These are phyloP conservation scores for Cicer judaicum DNA, from an alignment of 306 rosid genomes.

Conservation along the genomic window DNA sequence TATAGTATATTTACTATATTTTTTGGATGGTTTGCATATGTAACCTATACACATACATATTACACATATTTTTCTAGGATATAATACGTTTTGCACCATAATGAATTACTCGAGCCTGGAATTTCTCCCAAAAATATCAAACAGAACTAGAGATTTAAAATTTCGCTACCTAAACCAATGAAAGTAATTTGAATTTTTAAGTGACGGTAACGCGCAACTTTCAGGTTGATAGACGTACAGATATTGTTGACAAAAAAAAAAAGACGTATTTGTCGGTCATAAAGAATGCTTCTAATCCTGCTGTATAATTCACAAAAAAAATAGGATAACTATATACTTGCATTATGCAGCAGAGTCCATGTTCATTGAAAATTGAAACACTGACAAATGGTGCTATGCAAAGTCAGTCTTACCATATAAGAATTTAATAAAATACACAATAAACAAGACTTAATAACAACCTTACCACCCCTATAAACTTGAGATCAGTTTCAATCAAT, in stretches of 20 bases:
- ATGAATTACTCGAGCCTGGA: no score
- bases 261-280: not conserved
- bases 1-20: no score
- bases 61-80: no score
- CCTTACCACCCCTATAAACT: slow-evolving; percentile 40
- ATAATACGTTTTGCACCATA: no score
- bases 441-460: slow-evolving; percentile 46
- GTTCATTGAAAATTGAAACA: slow-evolving; percentile 42
- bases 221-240: not conserved
- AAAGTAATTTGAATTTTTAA: no score
- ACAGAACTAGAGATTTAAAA: no score
- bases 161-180: no score
- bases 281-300: slow-evolving; percentile 21
- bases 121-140: no score
- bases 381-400: slow-evolving; percentile 38
- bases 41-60: no score
- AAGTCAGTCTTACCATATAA: slow-evolving; percentile 23
- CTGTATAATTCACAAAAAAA: slow-evolving; percentile 21
- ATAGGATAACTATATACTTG: slow-evolving; percentile 44
- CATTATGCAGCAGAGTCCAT: slow-evolving; percentile 42
- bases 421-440: slow-evolving; percentile 46
- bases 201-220: not conserved
- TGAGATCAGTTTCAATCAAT: slow-evolving; percentile 38
- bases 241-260: not conserved
- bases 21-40: no score